A percentile compares a stretch with the other conserved stretches of the same genome.
These are phyloP conservation scores for Echria macrotheca DNA, from an alignment of 495 filamentous ascomycete species.

Conservation along the genomic window DNA sequence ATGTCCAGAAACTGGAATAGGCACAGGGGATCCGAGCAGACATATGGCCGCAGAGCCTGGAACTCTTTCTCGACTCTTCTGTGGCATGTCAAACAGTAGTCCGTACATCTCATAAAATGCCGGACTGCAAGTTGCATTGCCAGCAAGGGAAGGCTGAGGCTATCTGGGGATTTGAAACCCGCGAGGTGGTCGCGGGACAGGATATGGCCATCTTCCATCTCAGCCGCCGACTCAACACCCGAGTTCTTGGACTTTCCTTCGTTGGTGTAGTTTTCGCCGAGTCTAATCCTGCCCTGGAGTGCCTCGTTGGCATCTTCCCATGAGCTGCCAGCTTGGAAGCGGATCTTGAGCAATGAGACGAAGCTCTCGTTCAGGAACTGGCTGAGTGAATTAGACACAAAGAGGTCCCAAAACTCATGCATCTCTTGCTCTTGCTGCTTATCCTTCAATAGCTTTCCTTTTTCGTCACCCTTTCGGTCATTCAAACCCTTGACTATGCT, in stretches of 20 bases:
- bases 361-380: conserved; percentile 67
- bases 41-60: conserved; percentile 86
- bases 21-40: conserved; percentile 76
- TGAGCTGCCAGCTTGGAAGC: conserved; percentile 44
- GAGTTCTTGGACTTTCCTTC: conserved; percentile 14
- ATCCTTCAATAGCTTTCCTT: too few species aligned
- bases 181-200: conserved; percentile 50
- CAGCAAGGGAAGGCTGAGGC: conserved; percentile 57
- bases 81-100: conserved; percentile 87
- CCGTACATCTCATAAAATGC: conserved; percentile 75
- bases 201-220: conserved; percentile 12
- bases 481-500: too few species aligned
- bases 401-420: conserved; percentile 45
- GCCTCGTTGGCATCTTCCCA: conserved; percentile 71
- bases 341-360: conserved; percentile 54
- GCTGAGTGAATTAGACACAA: conserved; percentile 69
- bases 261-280: neutral
- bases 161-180: conserved; percentile 12
- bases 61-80: conserved; percentile 63
- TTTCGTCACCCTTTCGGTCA: too few species aligned
- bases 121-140: conserved; percentile 77
- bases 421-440: neutral
- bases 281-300: conserved; percentile 22
- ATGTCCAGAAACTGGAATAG: conserved; percentile 89
- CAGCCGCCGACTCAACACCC: conserved; percentile 1